Conservation (phyloP, 1,284 basidiomycete species). For the Boletus austroedulis region DNA sequence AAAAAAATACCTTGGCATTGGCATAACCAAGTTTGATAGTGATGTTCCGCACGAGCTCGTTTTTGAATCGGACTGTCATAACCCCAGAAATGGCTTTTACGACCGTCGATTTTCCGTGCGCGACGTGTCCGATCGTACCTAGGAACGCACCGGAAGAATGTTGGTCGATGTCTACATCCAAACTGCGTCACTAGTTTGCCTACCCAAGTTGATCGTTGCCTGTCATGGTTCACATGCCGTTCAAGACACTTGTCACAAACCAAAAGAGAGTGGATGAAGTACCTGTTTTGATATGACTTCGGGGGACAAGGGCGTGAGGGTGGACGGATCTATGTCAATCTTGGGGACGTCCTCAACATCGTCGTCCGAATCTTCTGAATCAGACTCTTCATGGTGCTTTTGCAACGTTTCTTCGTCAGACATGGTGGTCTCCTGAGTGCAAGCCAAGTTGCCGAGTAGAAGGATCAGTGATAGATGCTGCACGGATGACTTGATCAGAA, state of each 20-base stretch:
- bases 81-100: constrained; percentile 99
- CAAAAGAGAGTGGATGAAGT: constrained; percentile 29
- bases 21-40: constrained; percentile 99
- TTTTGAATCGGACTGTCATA: constrained; percentile 98
- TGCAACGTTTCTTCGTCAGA: constrained; percentile 61
- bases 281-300: constrained; percentile 99
- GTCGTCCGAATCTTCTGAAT: constrained; percentile 65
- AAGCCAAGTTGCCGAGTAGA: neutral
- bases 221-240: constrained; percentile 28
- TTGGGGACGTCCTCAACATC: constrained; percentile 52
- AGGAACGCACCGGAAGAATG: constrained; percentile 8
- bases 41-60: constrained; percentile 97
- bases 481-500: constrained; percentile 18
- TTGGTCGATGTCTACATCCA: constrained; percentile 12
- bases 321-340: constrained; percentile 73
- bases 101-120: constrained; percentile 98
- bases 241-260: neutral
- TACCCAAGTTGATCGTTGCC: constrained; percentile 86
- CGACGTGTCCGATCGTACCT: constrained; percentile 97
- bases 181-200: constrained; percentile 11
- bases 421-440: constrained; percentile 41
- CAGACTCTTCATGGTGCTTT: constrained; percentile 62
- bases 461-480: constrained; percentile 16
- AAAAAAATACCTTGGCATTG: constrained; percentile 80
- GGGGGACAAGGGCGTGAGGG: constrained; percentile 87